These are phyloP conservation scores for Phytophthora ramorum DNA, from an alignment of 352 stramenopile genomes.

Conservation along the genomic window DNA sequence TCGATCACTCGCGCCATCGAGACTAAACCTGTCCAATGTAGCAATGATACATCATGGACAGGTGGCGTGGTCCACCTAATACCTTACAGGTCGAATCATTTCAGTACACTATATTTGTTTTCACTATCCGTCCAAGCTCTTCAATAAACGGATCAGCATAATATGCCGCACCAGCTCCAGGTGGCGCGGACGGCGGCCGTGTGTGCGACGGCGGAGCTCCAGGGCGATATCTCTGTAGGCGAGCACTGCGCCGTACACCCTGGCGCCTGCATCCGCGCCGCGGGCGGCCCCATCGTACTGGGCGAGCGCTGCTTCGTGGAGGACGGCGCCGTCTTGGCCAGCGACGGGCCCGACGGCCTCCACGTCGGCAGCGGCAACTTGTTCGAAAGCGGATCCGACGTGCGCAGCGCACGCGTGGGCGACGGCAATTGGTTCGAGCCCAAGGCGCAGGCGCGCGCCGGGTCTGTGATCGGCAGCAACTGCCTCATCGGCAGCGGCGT, in stretches of 20 bases:
- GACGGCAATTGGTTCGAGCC: conserved; percentile 83
- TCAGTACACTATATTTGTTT: no score
- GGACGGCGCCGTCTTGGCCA: conserved; percentile 57
- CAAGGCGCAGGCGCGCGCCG: conserved; percentile 52
- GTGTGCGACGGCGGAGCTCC: conserved; percentile 57
- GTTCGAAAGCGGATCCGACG: conserved; percentile 80
- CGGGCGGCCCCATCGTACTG: conserved; percentile 49
- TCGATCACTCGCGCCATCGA: conserved; percentile 61
- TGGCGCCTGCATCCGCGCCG: conserved; percentile 44
- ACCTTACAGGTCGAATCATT: no score
- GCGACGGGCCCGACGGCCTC: conserved; percentile 42
- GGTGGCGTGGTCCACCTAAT: no score
- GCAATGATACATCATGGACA: no score
- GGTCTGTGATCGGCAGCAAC: conserved; percentile 79
- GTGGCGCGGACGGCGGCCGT: conserved; percentile 48
- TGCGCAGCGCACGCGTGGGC: conserved; percentile 63
- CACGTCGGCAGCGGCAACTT: conserved; percentile 71
- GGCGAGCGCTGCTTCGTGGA: conserved; percentile 81
- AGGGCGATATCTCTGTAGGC: conserved; percentile 49
- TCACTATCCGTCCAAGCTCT: not conserved
- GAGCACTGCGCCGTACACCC: conserved; percentile 59
- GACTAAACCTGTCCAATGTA: no score
- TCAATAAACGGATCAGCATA: not conserved
- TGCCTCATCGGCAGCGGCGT: conserved; percentile 86
- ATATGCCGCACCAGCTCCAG: conserved; percentile 14